Evolutionary conservation across 2,329 filamentous ascomycete genomes (phyloP).

Genomic region (Colletotrichum brevisporum): DNA sequence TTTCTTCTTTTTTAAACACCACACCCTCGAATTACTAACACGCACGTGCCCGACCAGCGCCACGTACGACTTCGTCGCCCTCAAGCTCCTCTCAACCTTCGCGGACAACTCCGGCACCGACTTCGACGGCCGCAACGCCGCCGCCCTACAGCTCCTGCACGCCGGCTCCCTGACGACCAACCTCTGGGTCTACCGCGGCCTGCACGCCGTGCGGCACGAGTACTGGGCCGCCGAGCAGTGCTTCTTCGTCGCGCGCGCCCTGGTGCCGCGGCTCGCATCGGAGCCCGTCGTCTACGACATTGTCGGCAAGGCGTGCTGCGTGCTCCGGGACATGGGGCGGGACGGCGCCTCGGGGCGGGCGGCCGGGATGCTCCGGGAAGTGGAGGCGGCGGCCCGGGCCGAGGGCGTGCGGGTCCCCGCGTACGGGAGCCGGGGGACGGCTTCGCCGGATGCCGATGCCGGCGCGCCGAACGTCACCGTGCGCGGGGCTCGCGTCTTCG

Average conservation of each 20-base stretch:
- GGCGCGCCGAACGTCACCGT: background rate
- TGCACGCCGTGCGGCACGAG: conserved; percentile 43
- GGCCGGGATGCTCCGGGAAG: background rate
- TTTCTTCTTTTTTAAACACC: no score
- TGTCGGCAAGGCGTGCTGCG: conserved; percentile 17
- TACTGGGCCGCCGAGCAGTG: conserved; percentile 40
- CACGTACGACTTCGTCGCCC: conserved; percentile 24
- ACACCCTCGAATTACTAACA: no score
- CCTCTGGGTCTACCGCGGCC: conserved; percentile 46
- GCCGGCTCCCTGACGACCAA: conserved; percentile 39
- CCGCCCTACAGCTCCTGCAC: conserved; percentile 58
- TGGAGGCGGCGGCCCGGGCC: background rate
- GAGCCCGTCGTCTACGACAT: background rate
- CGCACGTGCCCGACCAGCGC: background rate
- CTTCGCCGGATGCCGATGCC: background rate
- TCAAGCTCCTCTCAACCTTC: conserved; percentile 24
- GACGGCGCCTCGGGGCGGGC: conserved; percentile 15
- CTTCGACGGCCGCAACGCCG: conserved; percentile 55
- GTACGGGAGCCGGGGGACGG: background rate
- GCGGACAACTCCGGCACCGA: background rate
- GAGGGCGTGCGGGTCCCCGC: conserved; percentile 9
- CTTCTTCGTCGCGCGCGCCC: conserved; percentile 1
- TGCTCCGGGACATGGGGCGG: conserved; percentile 15
- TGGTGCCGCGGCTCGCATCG: background rate
- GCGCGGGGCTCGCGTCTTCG: conserved; percentile 6